These are phyloP conservation scores for Lyophyllum semitale DNA, from an alignment of 768 basidiomycete genomes.

Conservation along the genomic window DNA sequence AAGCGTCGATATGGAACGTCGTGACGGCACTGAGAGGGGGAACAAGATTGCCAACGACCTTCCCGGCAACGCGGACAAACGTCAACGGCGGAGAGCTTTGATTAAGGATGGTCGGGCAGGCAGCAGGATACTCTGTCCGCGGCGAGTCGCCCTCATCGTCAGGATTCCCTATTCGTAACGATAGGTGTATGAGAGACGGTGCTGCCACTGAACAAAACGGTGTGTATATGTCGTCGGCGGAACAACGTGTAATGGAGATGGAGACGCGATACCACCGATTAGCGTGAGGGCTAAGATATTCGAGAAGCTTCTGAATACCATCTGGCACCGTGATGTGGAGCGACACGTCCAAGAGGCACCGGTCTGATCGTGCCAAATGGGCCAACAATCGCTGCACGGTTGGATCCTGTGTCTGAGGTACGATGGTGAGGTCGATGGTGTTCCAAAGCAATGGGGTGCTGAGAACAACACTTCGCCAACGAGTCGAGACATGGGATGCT, in stretches of 20 bases:
- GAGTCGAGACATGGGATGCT: slow-evolving; percentile 45
- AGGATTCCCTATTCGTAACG: slow-evolving; percentile 34
- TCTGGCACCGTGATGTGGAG: slow-evolving; percentile 28
- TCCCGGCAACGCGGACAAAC: slow-evolving; percentile 44
- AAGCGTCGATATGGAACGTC: slow-evolving; percentile 48
- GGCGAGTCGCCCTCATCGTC: slow-evolving; percentile 25
- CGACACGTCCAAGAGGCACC: slow-evolving; percentile 38
- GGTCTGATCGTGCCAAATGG: slow-evolving; percentile 38
- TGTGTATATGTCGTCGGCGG: slow-evolving; percentile 26
- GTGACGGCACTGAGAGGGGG: slow-evolving; percentile 37
- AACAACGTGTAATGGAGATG: slow-evolving; percentile 24
- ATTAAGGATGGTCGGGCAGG: slow-evolving; percentile 31
- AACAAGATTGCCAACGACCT: slow-evolving; percentile 38
- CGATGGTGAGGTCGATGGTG: slow-evolving; percentile 33
- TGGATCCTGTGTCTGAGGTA: slow-evolving; percentile 16
- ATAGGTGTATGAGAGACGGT: slow-evolving; percentile 40
- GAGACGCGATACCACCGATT: slow-evolving; percentile 41
- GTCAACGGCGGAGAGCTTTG: slow-evolving; percentile 32
- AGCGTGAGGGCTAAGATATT: slow-evolving; percentile 33
- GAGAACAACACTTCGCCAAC: slow-evolving; percentile 44
- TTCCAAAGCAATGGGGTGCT: slow-evolving; percentile 48
- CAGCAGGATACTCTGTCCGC: slow-evolving; percentile 28
- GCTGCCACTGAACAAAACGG: slow-evolving; percentile 27
- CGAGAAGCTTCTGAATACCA: slow-evolving; percentile 28
- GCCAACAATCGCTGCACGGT: slow-evolving; percentile 31